Evolutionary conservation across 1,284 basidiomycete genomes (phyloP), one percentile per base, ranked within the genome.

Genomic region (Tilletiaria anomala): DNA sequence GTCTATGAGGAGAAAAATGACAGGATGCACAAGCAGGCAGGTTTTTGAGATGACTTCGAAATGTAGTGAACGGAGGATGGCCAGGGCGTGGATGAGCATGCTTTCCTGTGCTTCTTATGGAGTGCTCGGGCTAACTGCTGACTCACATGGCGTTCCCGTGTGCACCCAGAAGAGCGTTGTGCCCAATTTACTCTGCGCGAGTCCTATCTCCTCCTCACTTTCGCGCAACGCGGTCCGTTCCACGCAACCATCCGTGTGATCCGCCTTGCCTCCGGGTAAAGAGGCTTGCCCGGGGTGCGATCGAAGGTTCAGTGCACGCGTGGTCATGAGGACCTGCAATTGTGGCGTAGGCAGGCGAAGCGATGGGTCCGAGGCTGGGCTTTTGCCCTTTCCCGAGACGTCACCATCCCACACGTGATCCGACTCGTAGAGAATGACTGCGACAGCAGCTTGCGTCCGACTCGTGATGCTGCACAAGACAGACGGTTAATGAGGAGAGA

Each of bases 271-370:
- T n/a, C 54, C 54, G 0, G 54, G 54, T 1, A 56, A 35, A 4
- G 48, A 51, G 1, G 54, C 51, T 24, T 56, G 54, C 3, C 54
- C 54, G 3, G 54, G 51, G 24, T 56, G 51, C 3, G 50, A 53
- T 22, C 51, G 51, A 14, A 56, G 45, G 23, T 50, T 46, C 1
- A 56, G 47, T 0, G 54, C 48, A 10, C 54, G 50, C 2, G 54
- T 56, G 0, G 54, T 46, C 46, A 56, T 50, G 38, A 56, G 42
- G 4, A 51, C 49, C 2, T 47, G 37, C 6, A 54, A 37, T n/a
- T 34, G 22, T 22, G 14, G 15, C 24, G 19, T 5, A 8, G 11
- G 37, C 5, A 5, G 15, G 12, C 6, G 33, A 18, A 19, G 33
- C 4, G 21, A 20, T 6, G 3, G 22, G 11, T 8, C 12, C 36